phyloP scores from a whole-genome alignment of 805 yeast genomes.

The Wickerhamomyces queroliae region DNA sequence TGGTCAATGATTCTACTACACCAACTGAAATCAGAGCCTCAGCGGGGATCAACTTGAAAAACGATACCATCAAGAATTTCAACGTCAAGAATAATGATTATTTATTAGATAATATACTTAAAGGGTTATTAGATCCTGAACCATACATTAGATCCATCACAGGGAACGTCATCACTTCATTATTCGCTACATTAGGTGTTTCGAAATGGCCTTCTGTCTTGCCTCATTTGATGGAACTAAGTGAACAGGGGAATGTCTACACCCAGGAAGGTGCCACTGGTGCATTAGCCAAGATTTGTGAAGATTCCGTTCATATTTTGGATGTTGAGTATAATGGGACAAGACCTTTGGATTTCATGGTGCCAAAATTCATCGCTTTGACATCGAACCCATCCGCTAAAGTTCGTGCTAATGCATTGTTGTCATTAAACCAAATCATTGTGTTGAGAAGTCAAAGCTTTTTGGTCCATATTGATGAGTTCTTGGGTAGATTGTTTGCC shows the following conservation, averaged over 20 bases:
- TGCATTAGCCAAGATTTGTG: constrained; percentile 84
- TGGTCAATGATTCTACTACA: constrained; percentile 46
- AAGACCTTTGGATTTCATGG: constrained; percentile 61
- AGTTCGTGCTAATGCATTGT: constrained; percentile 57
- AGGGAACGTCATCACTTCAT: constrained; percentile 82
- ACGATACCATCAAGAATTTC: constrained; percentile 46
- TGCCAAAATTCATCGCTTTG: constrained; percentile 58
- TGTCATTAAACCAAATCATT: constrained; percentile 73
- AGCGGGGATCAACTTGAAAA: constrained; percentile 83
- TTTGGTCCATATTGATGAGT: constrained; percentile 58
- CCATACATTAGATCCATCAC: constrained; percentile 78
- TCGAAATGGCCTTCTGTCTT: constrained; percentile 69
- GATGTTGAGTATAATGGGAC: constrained; percentile 61
- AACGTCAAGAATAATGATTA: constrained; percentile 26
- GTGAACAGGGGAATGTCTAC: constrained; percentile 39
- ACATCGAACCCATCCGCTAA: constrained; percentile 35
- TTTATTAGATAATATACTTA: constrained; percentile 29
- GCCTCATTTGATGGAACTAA: constrained; percentile 60
- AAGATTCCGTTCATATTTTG: constrained; percentile 67
- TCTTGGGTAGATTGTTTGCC: constrained; percentile 55
- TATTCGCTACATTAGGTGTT: constrained; percentile 66
- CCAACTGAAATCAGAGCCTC: constrained; percentile 70
- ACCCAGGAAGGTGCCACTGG: constrained; percentile 65
- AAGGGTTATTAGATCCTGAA: constrained; percentile 47
- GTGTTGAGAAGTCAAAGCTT: constrained; percentile 64